phyloP scores from a whole-genome alignment of 805 yeast species.

The Wickerhamomyces chambardii region DNA sequence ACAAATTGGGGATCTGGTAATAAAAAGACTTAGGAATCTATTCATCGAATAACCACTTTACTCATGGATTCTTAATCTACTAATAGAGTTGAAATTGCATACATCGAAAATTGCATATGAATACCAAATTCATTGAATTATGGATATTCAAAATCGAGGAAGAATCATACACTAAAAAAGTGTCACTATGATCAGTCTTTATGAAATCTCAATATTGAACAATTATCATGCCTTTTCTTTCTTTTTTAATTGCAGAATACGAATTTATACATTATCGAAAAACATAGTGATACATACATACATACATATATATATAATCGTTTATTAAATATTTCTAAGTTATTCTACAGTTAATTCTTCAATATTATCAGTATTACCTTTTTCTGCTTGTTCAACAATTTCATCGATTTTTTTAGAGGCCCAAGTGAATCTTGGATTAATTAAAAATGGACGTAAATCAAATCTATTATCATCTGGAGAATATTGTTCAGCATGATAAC shows the following conservation, averaged over 20 bases:
- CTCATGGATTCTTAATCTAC: too few species aligned
- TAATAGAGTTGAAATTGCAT: too few species aligned
- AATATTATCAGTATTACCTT: constrained; percentile 21
- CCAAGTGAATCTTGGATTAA: constrained; percentile 83
- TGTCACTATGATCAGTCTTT: too few species aligned
- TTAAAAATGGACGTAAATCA: constrained; percentile 92
- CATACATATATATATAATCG: neutral
- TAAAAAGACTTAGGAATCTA: constrained; percentile 2
- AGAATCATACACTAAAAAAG: too few species aligned
- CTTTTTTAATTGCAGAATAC: too few species aligned
- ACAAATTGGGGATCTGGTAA: constrained; percentile 26
- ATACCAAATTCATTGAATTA: too few species aligned
- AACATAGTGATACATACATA: neutral
- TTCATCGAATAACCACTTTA: neutral
- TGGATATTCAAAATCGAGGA: too few species aligned
- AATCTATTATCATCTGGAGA: constrained; percentile 97
- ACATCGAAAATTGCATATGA: too few species aligned
- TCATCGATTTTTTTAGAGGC: constrained; percentile 84
- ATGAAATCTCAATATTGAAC: too few species aligned
- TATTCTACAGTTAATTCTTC: constrained; percentile 38
- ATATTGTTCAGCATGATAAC: constrained; percentile 96
- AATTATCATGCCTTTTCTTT: too few species aligned
- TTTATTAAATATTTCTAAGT: neutral
- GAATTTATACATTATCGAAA: neutral
- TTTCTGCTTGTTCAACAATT: constrained; percentile 51